Evolutionary conservation across 176 grass and related monocot genomes (phyloP), one percentile per base, ranked within the genome.

Genomic region (Zizania latifolia): DNA sequence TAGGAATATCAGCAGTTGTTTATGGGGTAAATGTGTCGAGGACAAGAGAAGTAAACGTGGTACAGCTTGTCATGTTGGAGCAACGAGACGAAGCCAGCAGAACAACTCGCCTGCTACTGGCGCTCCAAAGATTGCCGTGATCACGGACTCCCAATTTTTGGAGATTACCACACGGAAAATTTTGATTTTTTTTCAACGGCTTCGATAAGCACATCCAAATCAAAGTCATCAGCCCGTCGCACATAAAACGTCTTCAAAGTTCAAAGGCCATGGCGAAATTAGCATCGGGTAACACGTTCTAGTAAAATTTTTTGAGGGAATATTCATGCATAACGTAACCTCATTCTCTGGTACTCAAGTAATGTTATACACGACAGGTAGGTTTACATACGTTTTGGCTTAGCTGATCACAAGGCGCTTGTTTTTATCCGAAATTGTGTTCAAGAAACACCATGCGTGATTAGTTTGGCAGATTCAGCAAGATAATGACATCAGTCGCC

Each of bases 401-500:
- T 9, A 61, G 22, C 15, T 38, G 22, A 26, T 22, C 15, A 40
- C 36, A 30, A 0, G 22, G 41, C 24, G 0, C 2, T 28, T 36
- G 60, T 65, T 38, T 62, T 61, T 11, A 32, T 10, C 17, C 0
- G 45, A 51, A 8, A 29, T 56, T 44, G 30, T 10, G 32, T 23
- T 77, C 72, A 70, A 14, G 64, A 5, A 21, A 32, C 54, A 61
- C 51, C 22, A 14, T 41, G 21, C 11, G 4, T 63, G 34, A 14
- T 24, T 78, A 8, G 55, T 38, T 63, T 55, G 57, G 37, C 43
- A 16, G 31, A 48, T 37, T 13, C 51, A 77, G 19, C 71, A 68
- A 15, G 59, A 75, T 37, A 27, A 63, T 59, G 54, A 76, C 45
- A 83, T 86, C 74, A 96, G 62, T 89, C 88, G 37, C 88, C 92